Conservation (phyloP, 169 alveolate genomes). For the Eimeria brunetti region DNA sequence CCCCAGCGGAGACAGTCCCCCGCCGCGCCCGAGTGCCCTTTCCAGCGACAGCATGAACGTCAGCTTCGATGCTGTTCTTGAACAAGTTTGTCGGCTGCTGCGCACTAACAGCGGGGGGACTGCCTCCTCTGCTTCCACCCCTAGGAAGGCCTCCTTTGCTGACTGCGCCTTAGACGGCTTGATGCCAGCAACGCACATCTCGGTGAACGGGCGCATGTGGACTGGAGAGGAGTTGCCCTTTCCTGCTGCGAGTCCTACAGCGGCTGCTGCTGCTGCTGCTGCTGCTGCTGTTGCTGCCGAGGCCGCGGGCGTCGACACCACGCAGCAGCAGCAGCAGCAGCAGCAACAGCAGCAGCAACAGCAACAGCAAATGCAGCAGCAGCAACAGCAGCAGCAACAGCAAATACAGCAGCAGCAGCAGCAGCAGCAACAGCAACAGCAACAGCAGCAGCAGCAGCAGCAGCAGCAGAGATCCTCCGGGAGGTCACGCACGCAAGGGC, state of each 20-base stretch:
- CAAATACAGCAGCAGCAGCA: constrained; percentile 4
- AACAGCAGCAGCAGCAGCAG: constrained; percentile 37
- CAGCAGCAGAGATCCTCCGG: constrained; percentile 23
- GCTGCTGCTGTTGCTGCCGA: constrained; percentile 9
- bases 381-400: too few relatives aligned
- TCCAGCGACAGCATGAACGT: constrained; percentile 30
- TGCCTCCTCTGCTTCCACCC: constrained; percentile 14
- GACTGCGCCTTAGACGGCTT: not conserved
- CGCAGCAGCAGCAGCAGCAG: too few relatives aligned
- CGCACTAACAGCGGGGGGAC: constrained; percentile 16
- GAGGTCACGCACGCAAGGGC: constrained; percentile 56
- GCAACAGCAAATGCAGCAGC: too few relatives aligned
- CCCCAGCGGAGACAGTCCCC: not conserved
- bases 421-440: constrained; percentile 26
- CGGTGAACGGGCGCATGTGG: constrained; percentile 48
- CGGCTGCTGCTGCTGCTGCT: constrained; percentile 33
- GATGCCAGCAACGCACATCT: constrained; percentile 28
- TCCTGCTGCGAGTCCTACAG: constrained; percentile 2
- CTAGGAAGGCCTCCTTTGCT: not conserved
- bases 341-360: too few relatives aligned
- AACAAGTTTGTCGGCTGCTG: constrained; percentile 20
- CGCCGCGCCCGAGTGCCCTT: constrained; percentile 9
- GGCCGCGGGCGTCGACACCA: not conserved
- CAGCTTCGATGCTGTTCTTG: constrained; percentile 37
- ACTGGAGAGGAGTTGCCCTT: constrained; percentile 4